A percentile compares a stretch with the other conserved stretches of the same genome.
Conservation (phyloP, 2,329 filamentous ascomycete genomes). For the Fusarium agapanthi region DNA sequence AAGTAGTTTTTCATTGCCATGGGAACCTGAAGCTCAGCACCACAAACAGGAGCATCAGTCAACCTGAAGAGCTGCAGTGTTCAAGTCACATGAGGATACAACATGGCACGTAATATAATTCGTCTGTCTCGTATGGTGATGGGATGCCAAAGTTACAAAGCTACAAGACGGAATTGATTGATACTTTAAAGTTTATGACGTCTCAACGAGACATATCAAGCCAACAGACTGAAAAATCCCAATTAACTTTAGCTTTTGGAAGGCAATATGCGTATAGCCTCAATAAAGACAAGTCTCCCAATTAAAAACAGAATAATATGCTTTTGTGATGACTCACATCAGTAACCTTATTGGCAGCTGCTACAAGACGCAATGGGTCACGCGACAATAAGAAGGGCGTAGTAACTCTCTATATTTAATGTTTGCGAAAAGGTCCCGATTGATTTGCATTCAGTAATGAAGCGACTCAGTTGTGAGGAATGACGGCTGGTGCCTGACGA, state of each 20-base stretch:
- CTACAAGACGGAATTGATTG: neutral
- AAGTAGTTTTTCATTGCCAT: rapidly evolving
- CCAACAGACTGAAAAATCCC: neutral
- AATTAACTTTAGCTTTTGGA: neutral
- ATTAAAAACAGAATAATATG: neutral
- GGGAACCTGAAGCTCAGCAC: rapidly evolving
- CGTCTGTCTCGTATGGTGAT: rapidly evolving
- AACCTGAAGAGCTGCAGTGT: rapidly evolving
- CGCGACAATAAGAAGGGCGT: neutral
- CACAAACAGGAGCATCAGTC: rapidly evolving
- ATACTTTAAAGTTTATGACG: rapidly evolving
- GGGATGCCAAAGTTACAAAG: neutral
- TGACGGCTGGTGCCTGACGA: rapidly evolving
- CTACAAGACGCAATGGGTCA: neutral
- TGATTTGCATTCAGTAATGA: too few species aligned
- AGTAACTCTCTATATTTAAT: neutral
- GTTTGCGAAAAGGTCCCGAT: neutral
- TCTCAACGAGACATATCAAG: neutral
- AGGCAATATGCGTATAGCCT: neutral
- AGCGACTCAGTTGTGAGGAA: rapidly evolving
- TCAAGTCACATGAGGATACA: rapidly evolving
- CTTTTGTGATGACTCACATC: neutral
- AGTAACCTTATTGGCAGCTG: neutral
- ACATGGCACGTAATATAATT: rapidly evolving
- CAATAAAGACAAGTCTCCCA: neutral